Evolutionary conservation across 2,329 filamentous ascomycete genomes (phyloP), one percentile per base, ranked within the genome.

Genomic region (Chrysoporthe deuterocubensis): DNA sequence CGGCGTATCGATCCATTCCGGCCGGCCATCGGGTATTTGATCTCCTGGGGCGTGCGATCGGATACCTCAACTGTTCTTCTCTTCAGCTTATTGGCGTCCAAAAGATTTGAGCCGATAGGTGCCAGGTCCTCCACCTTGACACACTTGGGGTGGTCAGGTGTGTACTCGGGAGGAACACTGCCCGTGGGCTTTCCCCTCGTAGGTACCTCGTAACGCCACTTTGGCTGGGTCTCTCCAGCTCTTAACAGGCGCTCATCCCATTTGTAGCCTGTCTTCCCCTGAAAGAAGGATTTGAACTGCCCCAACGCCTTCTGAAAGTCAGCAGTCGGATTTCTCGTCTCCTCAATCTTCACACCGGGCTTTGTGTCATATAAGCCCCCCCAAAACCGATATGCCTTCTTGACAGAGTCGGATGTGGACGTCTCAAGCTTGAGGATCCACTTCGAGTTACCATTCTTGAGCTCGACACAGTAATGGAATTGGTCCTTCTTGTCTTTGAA

Each of bases 401-500:
- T 42, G 34, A 63, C 46, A 42, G 90, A 90, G 16, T 79, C 78
- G 13, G 83, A 79, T 69, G 87, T 83, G 5, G 89, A 90, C 76
- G 93, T 87, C 79, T 88, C 92, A 62, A 94, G 82, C 90, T 93
- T 37, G n/a, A 69, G 57, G 5, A 64, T n/a, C 50, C 40, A 66
- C n/a, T 50, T 64, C n/a, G 6, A n/a, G 32, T 56, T 59, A 11
- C 18, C 37, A 8, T 13, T 50, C n/a, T 26, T 83, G 16, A 96
- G 78, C 0, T 83, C 82, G 67, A 92, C 79, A 65, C 89, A 83
- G 78, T 93, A 93, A 4, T 81, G 76, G 75, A 93, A 92, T 60
- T 84, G 85, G 40, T 71, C 65, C 0, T 84, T 84, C 3, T 73
- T 66, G 75, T 96, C 92, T 21, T 77, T 79, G 77, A 91, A 93